Evolutionary conservation across 257 asterid genomes (phyloP).

Genomic region (Solanum tacnaense): DNA sequence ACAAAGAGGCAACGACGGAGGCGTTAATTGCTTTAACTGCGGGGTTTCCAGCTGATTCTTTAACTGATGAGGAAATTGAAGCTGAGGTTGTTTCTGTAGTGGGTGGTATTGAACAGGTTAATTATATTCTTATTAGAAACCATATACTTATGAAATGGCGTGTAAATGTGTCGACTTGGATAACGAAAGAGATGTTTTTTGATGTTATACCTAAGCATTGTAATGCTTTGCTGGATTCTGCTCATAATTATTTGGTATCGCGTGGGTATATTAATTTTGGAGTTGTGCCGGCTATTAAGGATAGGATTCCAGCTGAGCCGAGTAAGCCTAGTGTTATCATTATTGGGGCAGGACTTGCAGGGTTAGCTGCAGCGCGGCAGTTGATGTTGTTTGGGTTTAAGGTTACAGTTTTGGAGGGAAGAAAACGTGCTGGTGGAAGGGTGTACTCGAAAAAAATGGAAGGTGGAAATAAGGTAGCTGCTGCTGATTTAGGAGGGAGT

Average conservation of each 20-base stretch:
- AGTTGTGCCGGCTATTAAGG: constrained; percentile 69
- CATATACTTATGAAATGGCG: constrained; percentile 84
- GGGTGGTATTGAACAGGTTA: constrained; percentile 95
- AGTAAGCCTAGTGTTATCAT: constrained; percentile 51
- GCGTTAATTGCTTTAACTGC: constrained; percentile 82
- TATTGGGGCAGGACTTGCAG: constrained; percentile 90
- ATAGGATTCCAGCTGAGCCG: constrained; percentile 38
- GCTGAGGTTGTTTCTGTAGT: constrained; percentile 75
- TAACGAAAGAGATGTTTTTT: constrained; percentile 70
- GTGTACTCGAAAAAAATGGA: constrained; percentile 72
- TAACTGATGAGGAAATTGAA: constrained; percentile 88
- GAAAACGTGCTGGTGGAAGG: constrained; percentile 95
- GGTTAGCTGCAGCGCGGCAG: constrained; percentile 97
- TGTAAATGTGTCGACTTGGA: constrained; percentile 65
- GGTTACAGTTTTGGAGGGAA: constrained; percentile 83
- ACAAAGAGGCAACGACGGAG: constrained; percentile 78
- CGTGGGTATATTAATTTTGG: constrained; percentile 93
- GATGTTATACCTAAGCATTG: constrained; percentile 69
- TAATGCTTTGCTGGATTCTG: constrained; percentile 42
- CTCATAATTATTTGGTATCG: constrained; percentile 58
- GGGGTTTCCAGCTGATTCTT: constrained; percentile 91
- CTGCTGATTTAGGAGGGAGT: constrained; percentile 96
- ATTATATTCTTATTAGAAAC: constrained; percentile 74
- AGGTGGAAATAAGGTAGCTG: constrained; percentile 47
- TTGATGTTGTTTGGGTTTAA: constrained; percentile 83